Evolutionary conservation across 306 rosid species (phyloP), one percentile per base, ranked within the genome.

Genomic region (Prunus dulcis): DNA sequence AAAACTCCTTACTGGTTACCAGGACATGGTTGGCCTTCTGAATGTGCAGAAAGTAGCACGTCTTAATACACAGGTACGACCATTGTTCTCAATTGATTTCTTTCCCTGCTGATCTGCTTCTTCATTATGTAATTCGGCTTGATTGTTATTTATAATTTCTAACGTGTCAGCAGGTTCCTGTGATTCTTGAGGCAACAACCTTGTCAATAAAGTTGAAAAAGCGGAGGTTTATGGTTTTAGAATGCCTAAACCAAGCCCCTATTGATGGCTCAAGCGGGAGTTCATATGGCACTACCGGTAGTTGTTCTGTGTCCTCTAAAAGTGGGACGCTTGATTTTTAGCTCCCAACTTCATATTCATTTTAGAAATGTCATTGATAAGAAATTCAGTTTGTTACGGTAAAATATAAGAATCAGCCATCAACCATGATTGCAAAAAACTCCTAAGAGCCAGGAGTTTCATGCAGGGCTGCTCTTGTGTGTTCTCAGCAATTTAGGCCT

Each of bases 11-110:
- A 95, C 97, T 23, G 98, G 96, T 73, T 95, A 92, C 85, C 89
- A 95, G 69, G 98, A 94, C 75, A 94, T 94, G 97, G 86, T 90
- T 78, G 98, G 98, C 70, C 89, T 94, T 72, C 83, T 94, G 63
- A 91, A 82, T 80, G 85, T 91, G 53, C 96, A 90, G 61, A 91
- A 88, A 87, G 94, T 90, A 66, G 96, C 96, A 13, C 86, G 83
- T 45, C 75, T 90, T 65, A 93, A 90, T 75, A 91, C 97, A 6
- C 98, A 93, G 98, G 98, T 90, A 76, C 14, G 9, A 7, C 43
- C 9, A 34, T 34, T 34, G 43, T 38, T 38, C 43, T 38, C 9
- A 38, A 0, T 38, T 1, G 43, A 38, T 38, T 38, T 38, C 9
- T 38, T 38, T 38, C 43, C 9, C 43, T 7, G 43, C 43, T 7